Evolutionary conservation across 1,284 basidiomycete species (phyloP).

Genomic region (Ustilago tritici): DNA sequence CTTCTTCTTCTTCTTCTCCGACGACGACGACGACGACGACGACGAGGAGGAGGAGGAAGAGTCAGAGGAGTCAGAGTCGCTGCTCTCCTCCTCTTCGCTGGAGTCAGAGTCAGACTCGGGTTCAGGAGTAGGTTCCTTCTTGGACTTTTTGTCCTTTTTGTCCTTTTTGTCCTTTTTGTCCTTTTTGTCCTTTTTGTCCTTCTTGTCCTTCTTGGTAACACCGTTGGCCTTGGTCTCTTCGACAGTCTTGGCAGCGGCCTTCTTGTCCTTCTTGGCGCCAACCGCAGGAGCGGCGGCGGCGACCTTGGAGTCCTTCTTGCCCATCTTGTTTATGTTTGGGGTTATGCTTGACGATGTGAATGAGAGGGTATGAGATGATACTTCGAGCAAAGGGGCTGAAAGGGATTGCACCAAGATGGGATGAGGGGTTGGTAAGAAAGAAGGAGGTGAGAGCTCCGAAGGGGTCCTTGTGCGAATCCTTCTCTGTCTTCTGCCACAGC

Average conservation of each 20-base stretch:
- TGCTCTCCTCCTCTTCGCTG: slow-evolving; percentile 18
- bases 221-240: slow-evolving; percentile 44
- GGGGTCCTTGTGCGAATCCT: background rate
- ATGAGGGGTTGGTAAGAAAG: slow-evolving; percentile 17
- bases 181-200: slow-evolving; percentile 10
- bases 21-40: background rate
- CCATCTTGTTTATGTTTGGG: slow-evolving; percentile 22
- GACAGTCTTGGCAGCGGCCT: slow-evolving; percentile 33
- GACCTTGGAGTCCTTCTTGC: slow-evolving; percentile 46
- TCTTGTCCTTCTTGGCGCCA: slow-evolving; percentile 49
- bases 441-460: background rate
- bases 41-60: slow-evolving; percentile 6
- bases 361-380: slow-evolving; percentile 8
- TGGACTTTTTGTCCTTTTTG: background rate
- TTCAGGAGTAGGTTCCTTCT: slow-evolving; percentile 8
- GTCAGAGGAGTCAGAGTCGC: slow-evolving; percentile 6
- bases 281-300: slow-evolving; percentile 39
- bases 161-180: slow-evolving; percentile 58
- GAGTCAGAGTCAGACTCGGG: slow-evolving; percentile 22
- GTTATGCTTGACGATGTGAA: slow-evolving; percentile 2
- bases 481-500: background rate
- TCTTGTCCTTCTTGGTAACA: slow-evolving; percentile 58
- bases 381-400: slow-evolving; percentile 13
- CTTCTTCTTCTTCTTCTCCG: slow-evolving; percentile 44
- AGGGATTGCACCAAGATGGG: slow-evolving; percentile 16